A percentile compares a stretch with the other conserved stretches of the same genome.
phyloP scores from a whole-genome alignment of 1,284 basidiomycete genomes.

The Papiliotrema flavescens region DNA sequence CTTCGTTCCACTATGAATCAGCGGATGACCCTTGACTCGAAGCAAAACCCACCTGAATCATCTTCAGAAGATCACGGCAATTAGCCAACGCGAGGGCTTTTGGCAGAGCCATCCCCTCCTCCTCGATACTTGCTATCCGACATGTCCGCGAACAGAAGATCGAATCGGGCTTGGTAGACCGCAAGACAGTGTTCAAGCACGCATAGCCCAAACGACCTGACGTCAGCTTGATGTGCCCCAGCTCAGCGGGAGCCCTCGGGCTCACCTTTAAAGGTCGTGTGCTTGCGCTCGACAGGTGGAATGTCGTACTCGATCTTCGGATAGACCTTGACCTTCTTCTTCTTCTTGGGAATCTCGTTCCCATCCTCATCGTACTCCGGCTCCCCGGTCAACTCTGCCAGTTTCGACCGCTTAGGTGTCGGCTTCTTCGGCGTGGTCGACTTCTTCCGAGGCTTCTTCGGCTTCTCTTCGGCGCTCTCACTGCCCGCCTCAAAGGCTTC shows the following conservation, averaged over 20 bases:
- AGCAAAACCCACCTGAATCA: conserved; percentile 54
- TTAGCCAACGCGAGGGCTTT: conserved; percentile 77
- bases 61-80: conserved; percentile 62
- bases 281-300: conserved; percentile 52
- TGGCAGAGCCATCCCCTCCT: conserved; percentile 74
- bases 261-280: conserved; percentile 63
- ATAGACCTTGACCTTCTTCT: conserved; percentile 48
- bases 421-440: conserved; percentile 14
- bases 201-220: conserved; percentile 47
- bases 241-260: conserved; percentile 7
- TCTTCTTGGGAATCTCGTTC: conserved; percentile 45
- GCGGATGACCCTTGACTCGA: not conserved
- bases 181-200: conserved; percentile 26
- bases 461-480: not conserved
- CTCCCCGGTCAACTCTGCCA: conserved; percentile 26
- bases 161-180: conserved; percentile 16
- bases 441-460: conserved; percentile 5
- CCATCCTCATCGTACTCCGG: conserved; percentile 35
- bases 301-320: conserved; percentile 60
- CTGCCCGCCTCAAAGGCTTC: not conserved
- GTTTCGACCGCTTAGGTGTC: conserved; percentile 31
- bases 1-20: conserved; percentile 68
- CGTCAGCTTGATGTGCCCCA: conserved; percentile 7
- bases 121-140: conserved; percentile 71
- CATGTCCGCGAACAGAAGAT: conserved; percentile 57